These are phyloP conservation scores for Stephanodiscus triporus DNA, from an alignment of 108 stramenopile genomes.

Conservation along the genomic window DNA sequence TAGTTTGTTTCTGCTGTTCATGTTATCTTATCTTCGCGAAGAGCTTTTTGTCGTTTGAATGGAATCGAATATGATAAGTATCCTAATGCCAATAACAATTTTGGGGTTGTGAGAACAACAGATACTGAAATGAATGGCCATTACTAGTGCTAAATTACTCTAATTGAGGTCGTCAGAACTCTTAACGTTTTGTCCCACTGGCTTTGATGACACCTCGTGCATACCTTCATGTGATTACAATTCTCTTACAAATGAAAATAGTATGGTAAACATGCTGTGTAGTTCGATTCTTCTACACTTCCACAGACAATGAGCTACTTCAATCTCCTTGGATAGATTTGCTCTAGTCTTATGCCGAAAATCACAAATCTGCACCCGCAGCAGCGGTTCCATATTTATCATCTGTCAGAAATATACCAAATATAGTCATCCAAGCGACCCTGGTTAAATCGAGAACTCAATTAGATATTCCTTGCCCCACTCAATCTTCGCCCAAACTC, in stretches of 20 bases:
- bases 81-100: background rate
- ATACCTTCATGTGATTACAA: too few species aligned
- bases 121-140: background rate
- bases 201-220: too few species aligned
- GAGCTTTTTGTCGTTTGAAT: background rate
- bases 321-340: background rate
- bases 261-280: too few species aligned
- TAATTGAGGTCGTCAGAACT: too few species aligned
- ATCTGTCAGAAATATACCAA: background rate
- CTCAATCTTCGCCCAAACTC: conserved; percentile 85
- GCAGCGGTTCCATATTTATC: background rate
- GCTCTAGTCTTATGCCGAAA: background rate
- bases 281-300: too few species aligned
- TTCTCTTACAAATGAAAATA: too few species aligned
- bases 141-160: background rate
- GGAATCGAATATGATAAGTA: background rate
- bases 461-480: conserved; percentile 91
- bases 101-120: background rate
- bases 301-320: too few species aligned
- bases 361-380: too few species aligned
- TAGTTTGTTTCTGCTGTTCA: background rate
- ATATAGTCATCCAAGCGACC: background rate
- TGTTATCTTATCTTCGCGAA: background rate
- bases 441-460: conserved; percentile 63
- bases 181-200: too few species aligned